A percentile compares a stretch with the other conserved stretches of the same genome.
These are phyloP conservation scores for Aspergillus indologenus DNA, from an alignment of 495 filamentous ascomycete species.

Conservation along the genomic window DNA sequence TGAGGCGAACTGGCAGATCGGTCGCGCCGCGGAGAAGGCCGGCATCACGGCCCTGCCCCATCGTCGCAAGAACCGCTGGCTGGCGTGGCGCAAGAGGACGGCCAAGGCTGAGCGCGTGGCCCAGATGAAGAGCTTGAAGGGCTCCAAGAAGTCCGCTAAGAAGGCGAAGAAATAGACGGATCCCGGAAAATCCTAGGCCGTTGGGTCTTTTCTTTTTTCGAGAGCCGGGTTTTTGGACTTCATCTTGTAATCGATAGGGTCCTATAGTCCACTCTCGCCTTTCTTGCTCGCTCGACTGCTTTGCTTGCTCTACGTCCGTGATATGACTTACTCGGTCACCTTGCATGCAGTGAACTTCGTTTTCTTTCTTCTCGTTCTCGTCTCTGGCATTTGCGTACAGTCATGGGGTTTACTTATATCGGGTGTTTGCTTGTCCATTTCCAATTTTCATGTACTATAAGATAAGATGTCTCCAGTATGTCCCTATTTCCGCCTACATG, in stretches of 20 bases:
- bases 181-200: not conserved
- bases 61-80: conserved; percentile 55
- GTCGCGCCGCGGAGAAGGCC: conserved; percentile 59
- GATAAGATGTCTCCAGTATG: conserved; percentile 24
- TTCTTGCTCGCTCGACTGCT: not conserved
- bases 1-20: conserved; percentile 83
- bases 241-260: not conserved
- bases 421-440: conserved; percentile 15
- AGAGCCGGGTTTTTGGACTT: too few relatives aligned
- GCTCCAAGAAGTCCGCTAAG: conserved; percentile 47
- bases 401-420: conserved; percentile 4
- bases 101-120: conserved; percentile 50
- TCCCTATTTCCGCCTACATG: not conserved
- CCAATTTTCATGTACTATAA: conserved; percentile 14
- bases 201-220: not conserved
- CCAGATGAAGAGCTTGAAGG: conserved; percentile 58
- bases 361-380: not conserved
- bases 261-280: conserved; percentile 2
- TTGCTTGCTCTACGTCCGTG: not conserved
- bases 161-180: conserved; percentile 33
- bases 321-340: not conserved
- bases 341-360: not conserved
- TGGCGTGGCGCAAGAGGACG: conserved; percentile 60
- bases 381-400: conserved; percentile 1
- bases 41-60: conserved; percentile 51